Evolutionary conservation across 1,139 yeast genomes (phyloP).

Genomic region (Hyphopichia fennica): DNA sequence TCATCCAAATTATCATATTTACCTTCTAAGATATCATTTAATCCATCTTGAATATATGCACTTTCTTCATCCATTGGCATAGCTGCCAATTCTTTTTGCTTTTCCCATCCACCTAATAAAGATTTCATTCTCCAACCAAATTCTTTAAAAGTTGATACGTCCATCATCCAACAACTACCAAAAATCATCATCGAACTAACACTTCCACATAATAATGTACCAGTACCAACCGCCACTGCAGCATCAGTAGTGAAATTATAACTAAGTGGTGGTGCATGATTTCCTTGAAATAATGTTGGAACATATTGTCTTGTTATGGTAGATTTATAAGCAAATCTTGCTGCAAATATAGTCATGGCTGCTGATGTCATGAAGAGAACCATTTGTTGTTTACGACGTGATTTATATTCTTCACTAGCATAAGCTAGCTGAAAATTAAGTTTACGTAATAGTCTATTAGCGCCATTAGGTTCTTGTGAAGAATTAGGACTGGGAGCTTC

Average conservation of each 20-base stretch:
- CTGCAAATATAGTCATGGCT: constrained; percentile 66
- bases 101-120: constrained; percentile 67
- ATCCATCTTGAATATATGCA: constrained; percentile 49
- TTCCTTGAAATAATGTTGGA: constrained; percentile 81
- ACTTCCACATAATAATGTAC: constrained; percentile 71
- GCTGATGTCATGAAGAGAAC: constrained; percentile 71
- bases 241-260: constrained; percentile 84
- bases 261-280: constrained; percentile 76
- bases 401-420: constrained; percentile 44
- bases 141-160: constrained; percentile 66
- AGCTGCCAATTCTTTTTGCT: constrained; percentile 44
- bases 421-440: constrained; percentile 34
- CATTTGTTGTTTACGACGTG: constrained; percentile 72
- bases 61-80: constrained; percentile 72
- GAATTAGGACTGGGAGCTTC: background rate
- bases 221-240: constrained; percentile 80
- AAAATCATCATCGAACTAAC: constrained; percentile 71
- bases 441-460: constrained; percentile 5
- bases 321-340: constrained; percentile 74
- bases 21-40: constrained; percentile 48
- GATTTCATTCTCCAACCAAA: constrained; percentile 70
- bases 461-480: background rate
- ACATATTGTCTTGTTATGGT: constrained; percentile 71
- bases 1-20: constrained; percentile 30
- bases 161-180: constrained; percentile 79